phyloP scores from a whole-genome alignment of 2,329 filamentous ascomycete genomes.

The Fusarium secorum region DNA sequence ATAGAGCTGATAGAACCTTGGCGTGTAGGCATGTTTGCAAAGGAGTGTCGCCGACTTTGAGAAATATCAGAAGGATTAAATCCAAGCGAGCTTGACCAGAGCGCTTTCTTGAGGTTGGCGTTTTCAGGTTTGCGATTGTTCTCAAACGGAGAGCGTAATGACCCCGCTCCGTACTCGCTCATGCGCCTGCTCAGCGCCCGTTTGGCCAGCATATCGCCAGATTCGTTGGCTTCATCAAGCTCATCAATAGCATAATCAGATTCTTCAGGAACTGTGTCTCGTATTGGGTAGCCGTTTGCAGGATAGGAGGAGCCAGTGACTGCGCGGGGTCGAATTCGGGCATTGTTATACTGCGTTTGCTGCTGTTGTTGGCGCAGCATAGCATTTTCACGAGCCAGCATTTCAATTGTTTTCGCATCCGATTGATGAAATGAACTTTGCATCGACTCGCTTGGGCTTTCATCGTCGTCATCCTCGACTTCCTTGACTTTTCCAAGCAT shows the following conservation, averaged over 20 bases:
- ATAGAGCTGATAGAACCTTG: constrained; percentile 70
- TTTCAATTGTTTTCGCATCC: constrained; percentile 70
- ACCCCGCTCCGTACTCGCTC: constrained; percentile 62
- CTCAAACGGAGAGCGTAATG: constrained; percentile 58
- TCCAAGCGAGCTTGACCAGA: constrained; percentile 76
- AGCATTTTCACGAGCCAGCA: constrained; percentile 68
- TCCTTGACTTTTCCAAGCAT: constrained; percentile 75
- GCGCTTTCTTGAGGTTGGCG: constrained; percentile 65
- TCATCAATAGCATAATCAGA: constrained; percentile 78
- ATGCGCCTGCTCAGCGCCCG: constrained; percentile 60
- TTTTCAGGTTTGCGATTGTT: constrained; percentile 71
- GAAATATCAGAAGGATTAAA: constrained; percentile 71
- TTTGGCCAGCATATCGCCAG: constrained; percentile 56
- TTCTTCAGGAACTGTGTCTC: constrained; percentile 68
- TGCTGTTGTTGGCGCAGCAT: constrained; percentile 62
- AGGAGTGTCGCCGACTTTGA: constrained; percentile 82
- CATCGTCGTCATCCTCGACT: constrained; percentile 72
- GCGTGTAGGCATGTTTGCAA: constrained; percentile 72
- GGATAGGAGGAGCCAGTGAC: constrained; percentile 64
- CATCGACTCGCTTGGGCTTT: constrained; percentile 60
- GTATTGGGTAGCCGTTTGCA: constrained; percentile 66
- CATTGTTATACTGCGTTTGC: constrained; percentile 62
- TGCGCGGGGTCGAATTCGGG: constrained; percentile 64
- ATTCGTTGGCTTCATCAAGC: constrained; percentile 68
- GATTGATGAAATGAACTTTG: constrained; percentile 61